phyloP scores from a whole-genome alignment of 2,329 filamentous ascomycete genomes.

The Fusarium sororula region DNA sequence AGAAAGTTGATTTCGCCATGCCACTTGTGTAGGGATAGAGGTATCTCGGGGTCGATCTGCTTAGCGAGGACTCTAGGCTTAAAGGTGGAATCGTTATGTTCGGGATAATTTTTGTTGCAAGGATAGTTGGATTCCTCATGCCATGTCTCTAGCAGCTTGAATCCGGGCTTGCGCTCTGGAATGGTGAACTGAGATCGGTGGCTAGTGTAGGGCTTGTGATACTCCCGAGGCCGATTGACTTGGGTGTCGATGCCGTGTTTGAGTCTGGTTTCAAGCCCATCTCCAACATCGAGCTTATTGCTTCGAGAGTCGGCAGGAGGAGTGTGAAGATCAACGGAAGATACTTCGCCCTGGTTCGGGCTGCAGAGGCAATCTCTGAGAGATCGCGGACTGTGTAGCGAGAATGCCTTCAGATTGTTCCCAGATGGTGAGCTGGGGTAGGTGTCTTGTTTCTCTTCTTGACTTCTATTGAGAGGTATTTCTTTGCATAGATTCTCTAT shows the following conservation, averaged over 20 bases:
- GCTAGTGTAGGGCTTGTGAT: neutral
- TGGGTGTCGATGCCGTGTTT: neutral
- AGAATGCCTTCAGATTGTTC: neutral
- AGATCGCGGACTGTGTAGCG: neutral
- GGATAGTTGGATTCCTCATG: slow-evolving; percentile 12
- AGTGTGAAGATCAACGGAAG: slow-evolving; percentile 25
- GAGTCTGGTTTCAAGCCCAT: neutral
- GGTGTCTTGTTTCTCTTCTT: neutral
- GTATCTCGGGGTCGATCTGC: slow-evolving; percentile 2
- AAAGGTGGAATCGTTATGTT: neutral
- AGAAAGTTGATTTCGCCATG: slow-evolving; percentile 8
- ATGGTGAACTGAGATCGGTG: slow-evolving; percentile 5
- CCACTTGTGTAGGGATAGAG: neutral
- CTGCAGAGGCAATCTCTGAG: neutral
- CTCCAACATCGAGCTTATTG: neutral
- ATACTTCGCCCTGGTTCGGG: neutral
- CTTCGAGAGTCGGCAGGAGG: slow-evolving; percentile 5
- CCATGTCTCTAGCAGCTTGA: neutral
- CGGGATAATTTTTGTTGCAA: slow-evolving; percentile 14
- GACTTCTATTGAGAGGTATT: neutral
- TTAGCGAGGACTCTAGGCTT: neutral
- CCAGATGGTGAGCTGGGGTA: neutral
- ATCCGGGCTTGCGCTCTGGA: neutral
- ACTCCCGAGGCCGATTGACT: neutral
- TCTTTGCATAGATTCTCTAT: slow-evolving; percentile 5